phyloP scores from a whole-genome alignment of 1,139 yeast genomes.

The Scheffersomyces lignicola region DNA sequence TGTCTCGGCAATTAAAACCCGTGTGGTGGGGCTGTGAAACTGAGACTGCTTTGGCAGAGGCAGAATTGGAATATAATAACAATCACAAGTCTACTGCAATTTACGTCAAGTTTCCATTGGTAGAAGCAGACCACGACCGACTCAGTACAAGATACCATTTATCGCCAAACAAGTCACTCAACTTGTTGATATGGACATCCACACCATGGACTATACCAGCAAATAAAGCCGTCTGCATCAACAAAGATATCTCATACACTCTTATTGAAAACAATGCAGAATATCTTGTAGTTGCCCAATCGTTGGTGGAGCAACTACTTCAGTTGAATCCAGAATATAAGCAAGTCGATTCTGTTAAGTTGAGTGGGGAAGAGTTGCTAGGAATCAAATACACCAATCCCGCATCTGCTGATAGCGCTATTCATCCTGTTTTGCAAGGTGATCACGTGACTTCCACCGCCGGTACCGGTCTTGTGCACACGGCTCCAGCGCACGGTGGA shows the following conservation, averaged over 20 bases:
- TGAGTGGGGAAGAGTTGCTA: conserved; percentile 48
- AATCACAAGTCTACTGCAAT: conserved; percentile 71
- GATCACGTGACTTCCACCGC: conserved; percentile 76
- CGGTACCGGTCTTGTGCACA: conserved; percentile 96
- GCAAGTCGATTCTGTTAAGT: conserved; percentile 10
- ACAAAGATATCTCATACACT: conserved; percentile 59
- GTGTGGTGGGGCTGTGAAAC: conserved; percentile 98
- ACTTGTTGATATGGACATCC: conserved; percentile 83
- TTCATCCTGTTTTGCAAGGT: conserved; percentile 70
- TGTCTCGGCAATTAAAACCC: conserved; percentile 85
- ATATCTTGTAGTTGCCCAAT: conserved; percentile 49
- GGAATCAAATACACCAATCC: conserved; percentile 56
- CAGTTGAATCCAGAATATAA: conserved; percentile 37
- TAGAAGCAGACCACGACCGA: conserved; percentile 7
- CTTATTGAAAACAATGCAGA: conserved; percentile 42
- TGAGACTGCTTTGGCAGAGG: conserved; percentile 92
- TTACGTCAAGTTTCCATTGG: conserved; percentile 66
- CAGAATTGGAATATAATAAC: conserved; percentile 85
- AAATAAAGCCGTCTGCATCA: conserved; percentile 79
- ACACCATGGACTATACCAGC: conserved; percentile 98
- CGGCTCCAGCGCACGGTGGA: conserved; percentile 97
- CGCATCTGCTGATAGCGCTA: conserved; percentile 33
- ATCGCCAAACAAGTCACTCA: conserved; percentile 15
- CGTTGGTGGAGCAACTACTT: conserved; percentile 34
- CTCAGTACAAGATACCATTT: too few relatives aligned